Conservation (phyloP, 73 alveolate species). For the Paramecium caudatum region DNA sequence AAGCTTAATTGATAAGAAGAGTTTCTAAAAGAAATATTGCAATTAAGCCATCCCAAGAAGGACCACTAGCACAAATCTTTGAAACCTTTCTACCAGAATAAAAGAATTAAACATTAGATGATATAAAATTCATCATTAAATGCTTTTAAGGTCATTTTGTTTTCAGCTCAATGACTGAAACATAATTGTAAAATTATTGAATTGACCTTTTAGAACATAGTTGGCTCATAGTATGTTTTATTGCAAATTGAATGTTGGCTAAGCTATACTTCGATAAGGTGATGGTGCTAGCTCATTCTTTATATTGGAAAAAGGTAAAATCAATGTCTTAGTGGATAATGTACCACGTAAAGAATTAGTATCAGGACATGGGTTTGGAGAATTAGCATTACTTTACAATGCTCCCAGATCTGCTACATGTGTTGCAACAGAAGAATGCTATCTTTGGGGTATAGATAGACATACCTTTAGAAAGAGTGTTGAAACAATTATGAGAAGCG, state of each 20-base stretch:
- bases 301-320: slow-evolving; percentile 77
- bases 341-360: slow-evolving; percentile 63
- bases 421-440: slow-evolving; percentile 73
- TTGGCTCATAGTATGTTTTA: slow-evolving; percentile 75
- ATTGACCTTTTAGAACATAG: slow-evolving; percentile 27
- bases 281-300: slow-evolving; percentile 76
- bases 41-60: not conserved
- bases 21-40: slow-evolving; percentile 50
- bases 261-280: slow-evolving; percentile 58
- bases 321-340: slow-evolving; percentile 70
- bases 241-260: slow-evolving; percentile 58
- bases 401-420: slow-evolving; percentile 82
- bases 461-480: slow-evolving; percentile 76
- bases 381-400: slow-evolving; percentile 78
- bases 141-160: slow-evolving; percentile 51
- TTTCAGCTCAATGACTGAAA: slow-evolving; percentile 31
- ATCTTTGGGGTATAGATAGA: slow-evolving; percentile 79
- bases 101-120: not conserved
- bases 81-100: not conserved
- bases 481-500: slow-evolving; percentile 71
- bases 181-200: slow-evolving; percentile 4
- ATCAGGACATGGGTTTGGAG: slow-evolving; percentile 79
- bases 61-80: not conserved
- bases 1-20: slow-evolving; percentile 48
- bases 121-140: not conserved